Percentiles rank a stretch among this genome's conserved stretches.
Conservation (phyloP, 352 stramenopile genomes). For the Pelagophyceae sp. region DNA sequence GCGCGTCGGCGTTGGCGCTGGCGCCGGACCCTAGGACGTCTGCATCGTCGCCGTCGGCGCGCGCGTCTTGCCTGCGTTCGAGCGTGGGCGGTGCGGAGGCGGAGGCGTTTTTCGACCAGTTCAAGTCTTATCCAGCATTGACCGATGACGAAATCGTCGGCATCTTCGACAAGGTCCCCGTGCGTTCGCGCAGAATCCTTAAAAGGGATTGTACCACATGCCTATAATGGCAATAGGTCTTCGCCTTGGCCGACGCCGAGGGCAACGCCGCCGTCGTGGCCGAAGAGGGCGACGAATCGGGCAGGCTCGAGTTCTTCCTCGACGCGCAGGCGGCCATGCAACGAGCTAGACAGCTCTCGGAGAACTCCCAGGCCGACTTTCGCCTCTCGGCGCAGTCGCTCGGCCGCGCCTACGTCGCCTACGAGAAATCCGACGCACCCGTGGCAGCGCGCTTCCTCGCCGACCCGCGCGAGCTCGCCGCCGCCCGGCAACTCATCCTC, state of each 20-base stretch:
- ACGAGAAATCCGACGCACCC: background rate
- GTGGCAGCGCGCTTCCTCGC: background rate
- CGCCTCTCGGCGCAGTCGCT: background rate
- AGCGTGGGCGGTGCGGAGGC: too few species aligned
- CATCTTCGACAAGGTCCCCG: background rate
- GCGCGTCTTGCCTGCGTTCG: too few species aligned
- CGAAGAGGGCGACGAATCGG: background rate
- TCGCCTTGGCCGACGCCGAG: background rate
- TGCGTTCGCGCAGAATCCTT: too few species aligned
- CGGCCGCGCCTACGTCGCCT: background rate
- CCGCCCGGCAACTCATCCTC: background rate
- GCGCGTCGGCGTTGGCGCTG: too few species aligned
- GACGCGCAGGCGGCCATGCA: background rate
- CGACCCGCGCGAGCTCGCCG: background rate
- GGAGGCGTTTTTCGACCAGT: too few species aligned
- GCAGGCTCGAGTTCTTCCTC: background rate
- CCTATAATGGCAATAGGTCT: too few species aligned
- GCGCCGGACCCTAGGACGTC: too few species aligned
- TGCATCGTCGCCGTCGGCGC: too few species aligned
- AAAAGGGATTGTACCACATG: too few species aligned
- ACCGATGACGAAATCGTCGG: background rate
- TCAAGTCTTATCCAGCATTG: background rate
- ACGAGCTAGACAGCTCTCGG: background rate
- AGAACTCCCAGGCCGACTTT: background rate
- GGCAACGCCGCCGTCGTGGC: background rate